Evolutionary conservation across 768 basidiomycete genomes (phyloP).

Genomic region (Peribolospora kevripleyi): DNA sequence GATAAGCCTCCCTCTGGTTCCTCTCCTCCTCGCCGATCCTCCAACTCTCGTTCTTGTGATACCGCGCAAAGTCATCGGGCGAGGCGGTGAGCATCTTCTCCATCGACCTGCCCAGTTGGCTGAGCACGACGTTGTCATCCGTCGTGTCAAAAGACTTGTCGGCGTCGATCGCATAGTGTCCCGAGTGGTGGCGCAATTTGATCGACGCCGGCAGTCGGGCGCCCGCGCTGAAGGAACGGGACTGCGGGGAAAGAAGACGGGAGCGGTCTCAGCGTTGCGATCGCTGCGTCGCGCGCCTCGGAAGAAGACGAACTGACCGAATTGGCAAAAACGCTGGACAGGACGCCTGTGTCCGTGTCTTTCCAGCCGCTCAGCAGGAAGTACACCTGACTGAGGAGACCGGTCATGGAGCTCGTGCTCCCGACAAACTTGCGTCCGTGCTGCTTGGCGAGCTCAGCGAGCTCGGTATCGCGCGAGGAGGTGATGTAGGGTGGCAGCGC

Average conservation of each 20-base stretch:
- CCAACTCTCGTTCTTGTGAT: constrained; percentile 18
- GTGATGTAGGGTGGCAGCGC: constrained; percentile 45
- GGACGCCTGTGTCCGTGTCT: constrained; percentile 32
- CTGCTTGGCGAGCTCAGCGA: constrained; percentile 6
- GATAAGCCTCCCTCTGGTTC: constrained; percentile 41
- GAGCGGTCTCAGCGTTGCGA: constrained; percentile 1
- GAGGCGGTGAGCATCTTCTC: constrained; percentile 65
- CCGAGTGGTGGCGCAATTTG: constrained; percentile 31
- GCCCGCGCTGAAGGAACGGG: constrained; percentile 43
- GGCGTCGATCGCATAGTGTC: constrained; percentile 20
- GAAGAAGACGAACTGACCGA: constrained; percentile 26
- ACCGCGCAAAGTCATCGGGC: constrained; percentile 36
- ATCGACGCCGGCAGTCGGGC: constrained; percentile 55
- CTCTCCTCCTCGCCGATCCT: constrained; percentile 17
- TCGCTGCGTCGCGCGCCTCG: too few species aligned
- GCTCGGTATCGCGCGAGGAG: constrained; percentile 46
- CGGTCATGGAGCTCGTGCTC: constrained; percentile 70
- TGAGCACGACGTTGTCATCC: neutral
- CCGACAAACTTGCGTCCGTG: constrained; percentile 45
- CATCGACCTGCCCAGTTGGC: constrained; percentile 48
- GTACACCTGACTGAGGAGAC: constrained; percentile 65
- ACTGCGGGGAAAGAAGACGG: constrained; percentile 20
- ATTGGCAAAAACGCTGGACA: constrained; percentile 36
- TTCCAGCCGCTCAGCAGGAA: constrained; percentile 56
- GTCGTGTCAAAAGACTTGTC: constrained; percentile 18